Evolutionary conservation across 805 yeast genomes (phyloP), one percentile per base, ranked within the genome.

Genomic region (Kodamaea neixiangensis): DNA sequence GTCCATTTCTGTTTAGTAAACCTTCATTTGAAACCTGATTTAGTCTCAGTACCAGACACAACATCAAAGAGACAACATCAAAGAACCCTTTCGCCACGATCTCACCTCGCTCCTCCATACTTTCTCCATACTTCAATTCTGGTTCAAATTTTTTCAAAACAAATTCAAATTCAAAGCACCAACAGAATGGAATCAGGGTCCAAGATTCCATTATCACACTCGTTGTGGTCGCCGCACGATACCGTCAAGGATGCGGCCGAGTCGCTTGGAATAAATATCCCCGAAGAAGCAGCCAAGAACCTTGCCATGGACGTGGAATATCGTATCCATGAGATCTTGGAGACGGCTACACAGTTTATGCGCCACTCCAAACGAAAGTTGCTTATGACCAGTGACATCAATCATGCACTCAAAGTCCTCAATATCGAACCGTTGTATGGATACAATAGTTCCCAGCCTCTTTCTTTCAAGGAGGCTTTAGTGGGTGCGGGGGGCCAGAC

Each of bases 261-360:
- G 64, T 81, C 90, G 2, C 74, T 94, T 9, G 99, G 99, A 1
- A 77, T 94, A 34, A 82, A 74, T 51, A 73, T 94, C 44, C 88
- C 89, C 29, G 98, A 93, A 48, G 99, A 96, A 53, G 96, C 93
- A 1, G 87, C 97, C 44, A 89, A 90, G 63, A 89, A 94, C 55
- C 73, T 94, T 54, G 98, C 99, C 5, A 94, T 94, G 99, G 99
- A 94, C 66, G 96, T 94, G n/a, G 99, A 94, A 71, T 94, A 96
- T 67, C 81, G 99, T 55, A 89, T 94, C 57, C 93, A 93, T 66
- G 98, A 94, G 70, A 88, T 94, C 37, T 74, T 96, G 53, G 99
- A 94, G 66, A 96, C 94, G 57, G 98, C 99, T 17, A 83, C 87
- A 50, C 94, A 94, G 67, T 93, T 93, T 69, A 94, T 93, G 93